These are phyloP conservation scores for Trifolium fragiferum DNA, from an alignment of 306 rosid genomes.

Conservation along the genomic window DNA sequence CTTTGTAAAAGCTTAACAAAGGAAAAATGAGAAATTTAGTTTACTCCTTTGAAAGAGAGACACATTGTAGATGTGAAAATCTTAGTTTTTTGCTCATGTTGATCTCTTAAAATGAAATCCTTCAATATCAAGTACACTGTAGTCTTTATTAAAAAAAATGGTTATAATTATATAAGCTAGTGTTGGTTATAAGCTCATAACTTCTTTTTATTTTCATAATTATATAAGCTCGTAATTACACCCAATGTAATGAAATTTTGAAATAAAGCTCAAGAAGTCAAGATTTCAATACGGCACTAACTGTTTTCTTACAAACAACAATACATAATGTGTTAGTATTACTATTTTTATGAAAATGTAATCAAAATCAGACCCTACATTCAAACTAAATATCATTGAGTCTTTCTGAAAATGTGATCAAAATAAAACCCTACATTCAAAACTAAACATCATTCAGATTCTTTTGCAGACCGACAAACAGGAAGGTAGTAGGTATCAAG, in stretches of 20 bases:
- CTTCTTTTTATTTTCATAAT: background rate
- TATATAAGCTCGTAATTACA: slow-evolving; percentile 1
- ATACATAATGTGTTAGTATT: slow-evolving; percentile 20
- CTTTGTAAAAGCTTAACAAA: background rate
- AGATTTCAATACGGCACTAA: slow-evolving; percentile 25
- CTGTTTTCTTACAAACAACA: slow-evolving; percentile 35
- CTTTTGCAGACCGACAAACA: slow-evolving; percentile 70
- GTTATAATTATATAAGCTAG: too few relatives aligned
- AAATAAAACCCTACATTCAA: slow-evolving; percentile 8
- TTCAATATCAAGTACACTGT: background rate
- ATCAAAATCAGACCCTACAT: slow-evolving; percentile 25
- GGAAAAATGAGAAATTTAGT: background rate
- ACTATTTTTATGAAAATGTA: slow-evolving; percentile 31
- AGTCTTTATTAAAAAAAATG: background rate
- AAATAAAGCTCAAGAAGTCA: slow-evolving; percentile 33
- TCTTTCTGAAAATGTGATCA: slow-evolving; percentile 29
- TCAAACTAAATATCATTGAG: slow-evolving; percentile 45
- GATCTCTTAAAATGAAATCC: slow-evolving; percentile 5
- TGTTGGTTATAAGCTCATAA: slow-evolving; percentile 3
- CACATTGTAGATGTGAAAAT: background rate
- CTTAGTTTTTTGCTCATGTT: background rate
- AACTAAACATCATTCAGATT: slow-evolving; percentile 52
- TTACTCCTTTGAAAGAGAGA: slow-evolving; percentile 9
- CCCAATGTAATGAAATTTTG: slow-evolving; percentile 2
- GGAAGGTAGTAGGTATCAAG: slow-evolving; percentile 95